A percentile compares a stretch with the other conserved stretches of the same genome.
These are phyloP conservation scores for Aegilops speltoides DNA, from an alignment of 176 grass and related monocot genomes.

Conservation along the genomic window DNA sequence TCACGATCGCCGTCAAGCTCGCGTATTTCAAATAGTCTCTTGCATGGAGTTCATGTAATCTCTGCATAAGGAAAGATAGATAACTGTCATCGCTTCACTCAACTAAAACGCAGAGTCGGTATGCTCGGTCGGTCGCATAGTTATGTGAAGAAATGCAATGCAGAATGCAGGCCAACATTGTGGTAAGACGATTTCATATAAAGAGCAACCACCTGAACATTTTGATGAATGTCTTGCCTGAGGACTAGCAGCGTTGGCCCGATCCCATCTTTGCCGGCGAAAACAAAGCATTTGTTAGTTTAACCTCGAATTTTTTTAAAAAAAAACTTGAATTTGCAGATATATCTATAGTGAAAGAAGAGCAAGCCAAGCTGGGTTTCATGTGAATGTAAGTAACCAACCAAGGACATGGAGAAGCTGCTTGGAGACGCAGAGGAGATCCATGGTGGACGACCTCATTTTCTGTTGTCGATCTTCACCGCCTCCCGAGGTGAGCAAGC, in stretches of 20 bases:
- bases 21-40: slow-evolving; percentile 47
- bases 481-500: slow-evolving; percentile 29
- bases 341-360: neutral
- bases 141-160: no score
- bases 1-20: slow-evolving; percentile 56
- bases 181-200: no score
- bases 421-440: slow-evolving; percentile 61
- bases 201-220: no score
- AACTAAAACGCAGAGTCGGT: neutral
- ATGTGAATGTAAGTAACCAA: slow-evolving; percentile 24
- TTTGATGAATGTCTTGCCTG: slow-evolving; percentile 52
- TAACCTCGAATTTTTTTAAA: neutral
- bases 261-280: slow-evolving; percentile 51
- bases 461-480: neutral
- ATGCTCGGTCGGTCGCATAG: no score
- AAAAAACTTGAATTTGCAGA: neutral
- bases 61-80: slow-evolving; percentile 27
- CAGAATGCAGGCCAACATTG: no score
- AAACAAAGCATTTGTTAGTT: slow-evolving; percentile 19
- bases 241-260: slow-evolving; percentile 75
- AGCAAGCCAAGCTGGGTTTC: neutral
- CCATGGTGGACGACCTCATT: slow-evolving; percentile 51
- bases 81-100: slow-evolving; percentile 10
- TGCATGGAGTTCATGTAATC: slow-evolving; percentile 51
- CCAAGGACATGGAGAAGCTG: slow-evolving; percentile 76